phyloP scores from a whole-genome alignment of 164 flowering plant species.

The Aristolochia californica region DNA sequence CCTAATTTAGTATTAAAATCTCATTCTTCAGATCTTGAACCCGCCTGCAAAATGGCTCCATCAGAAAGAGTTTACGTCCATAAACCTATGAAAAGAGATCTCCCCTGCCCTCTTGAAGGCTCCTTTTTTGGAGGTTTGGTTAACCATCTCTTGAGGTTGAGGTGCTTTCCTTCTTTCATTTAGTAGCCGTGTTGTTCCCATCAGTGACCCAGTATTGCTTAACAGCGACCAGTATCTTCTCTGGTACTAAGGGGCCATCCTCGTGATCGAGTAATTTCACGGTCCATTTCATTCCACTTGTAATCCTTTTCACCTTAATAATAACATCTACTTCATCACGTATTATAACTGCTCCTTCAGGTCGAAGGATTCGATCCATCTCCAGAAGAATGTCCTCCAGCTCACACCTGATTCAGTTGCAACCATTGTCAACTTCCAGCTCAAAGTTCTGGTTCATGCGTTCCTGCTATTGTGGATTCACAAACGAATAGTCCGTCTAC shows the following conservation, averaged over 20 bases:
- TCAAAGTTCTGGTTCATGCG: too few species aligned
- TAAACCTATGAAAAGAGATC: background rate
- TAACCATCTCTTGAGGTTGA: too few species aligned
- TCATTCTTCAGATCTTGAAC: background rate
- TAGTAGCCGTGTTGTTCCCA: slow-evolving; percentile 35
- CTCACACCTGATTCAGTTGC: slow-evolving; percentile 39
- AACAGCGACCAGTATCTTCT: slow-evolving; percentile 69
- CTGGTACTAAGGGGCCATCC: slow-evolving; percentile 81
- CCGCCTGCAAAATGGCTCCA: background rate
- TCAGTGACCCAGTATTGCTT: slow-evolving; percentile 61
- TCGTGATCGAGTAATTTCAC: slow-evolving; percentile 80
- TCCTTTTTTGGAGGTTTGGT: too few species aligned
- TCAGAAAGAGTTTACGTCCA: background rate
- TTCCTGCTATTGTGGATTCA: too few species aligned
- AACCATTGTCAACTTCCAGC: background rate
- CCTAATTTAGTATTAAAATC: background rate
- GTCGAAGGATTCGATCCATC: slow-evolving; percentile 87
- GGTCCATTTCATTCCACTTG: slow-evolving; percentile 71
- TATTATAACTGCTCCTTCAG: slow-evolving; percentile 90
- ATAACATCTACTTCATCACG: slow-evolving; percentile 74
- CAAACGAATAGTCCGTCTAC: too few species aligned
- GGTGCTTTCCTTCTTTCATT: slow-evolving; percentile 20
- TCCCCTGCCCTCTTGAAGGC: too few species aligned
- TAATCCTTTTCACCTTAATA: slow-evolving; percentile 55
- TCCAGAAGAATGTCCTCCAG: slow-evolving; percentile 77